Base-by-base conservation (phyloP, 495 filamentous ascomycete genomes). In the Tuber brumale region DNA sequence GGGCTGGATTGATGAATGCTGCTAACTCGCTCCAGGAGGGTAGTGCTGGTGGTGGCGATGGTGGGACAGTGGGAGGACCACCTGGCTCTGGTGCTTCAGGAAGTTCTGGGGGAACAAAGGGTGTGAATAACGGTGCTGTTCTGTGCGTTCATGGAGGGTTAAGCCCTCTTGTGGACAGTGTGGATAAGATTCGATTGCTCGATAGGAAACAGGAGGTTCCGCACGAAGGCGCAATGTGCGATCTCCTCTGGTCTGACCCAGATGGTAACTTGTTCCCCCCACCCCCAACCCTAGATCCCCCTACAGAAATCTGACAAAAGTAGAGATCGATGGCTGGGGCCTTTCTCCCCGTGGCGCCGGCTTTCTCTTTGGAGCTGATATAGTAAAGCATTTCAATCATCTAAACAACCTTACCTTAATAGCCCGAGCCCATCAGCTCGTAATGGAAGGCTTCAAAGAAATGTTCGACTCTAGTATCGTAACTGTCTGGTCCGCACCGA, bases 401-500 rank as follows among this genome's bases (percentile, higher is more conserved):
- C 87, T 89, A 27, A 99, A 99, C 83, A 93, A 97, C 83, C 87
- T 99, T 14, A 92, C 90, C 6, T 87, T 99, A 61, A 94, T 99
- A 71, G 95, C 95, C 71, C 90, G 95, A 74, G 95, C 95, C 27
- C 95, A 99, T 83, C 95, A 99, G 85, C 89, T 99, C 39, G 95
- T 99, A 46, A 99, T 98, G 95, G 95, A 99, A 84, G 95, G 95
- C 14, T 98, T 97, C 85, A 98, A 98, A 84, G 95, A 97, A 86
- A 97, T 97, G 95, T 97, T 97, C 80, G 95, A 98, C 79, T 89
- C 88, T 23, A 92, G 89, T 37, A 97, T 99, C 75, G 95, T 99
- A 7, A 99, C 95, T 0, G 95, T 99, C 70, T 97, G 95, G 95
- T 93, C 90, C 14, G 95, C 95, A 70, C 95, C 95, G 2, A 99